A percentile compares a stretch with the other conserved stretches of the same genome.
Evolutionary conservation across 192 early-diverging fungal species (phyloP).

Genomic region (Mortierella claussenii): DNA sequence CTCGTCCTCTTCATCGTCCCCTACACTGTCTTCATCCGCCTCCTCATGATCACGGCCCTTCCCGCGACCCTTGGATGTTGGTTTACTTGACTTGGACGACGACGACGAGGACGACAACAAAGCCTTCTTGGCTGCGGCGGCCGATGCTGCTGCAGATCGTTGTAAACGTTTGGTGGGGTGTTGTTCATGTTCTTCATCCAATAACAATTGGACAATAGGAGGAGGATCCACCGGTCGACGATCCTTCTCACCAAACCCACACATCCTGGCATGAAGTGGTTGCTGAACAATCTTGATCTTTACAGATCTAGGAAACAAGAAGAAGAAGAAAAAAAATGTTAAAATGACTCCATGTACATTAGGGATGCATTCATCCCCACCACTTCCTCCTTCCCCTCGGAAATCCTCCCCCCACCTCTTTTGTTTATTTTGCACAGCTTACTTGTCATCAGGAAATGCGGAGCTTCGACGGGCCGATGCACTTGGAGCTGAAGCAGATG

Average conservation of each 20-base stretch:
- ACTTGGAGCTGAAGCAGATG: no score
- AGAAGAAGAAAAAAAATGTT: conserved; percentile 1
- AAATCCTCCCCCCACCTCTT: no score
- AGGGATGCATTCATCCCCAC: not conserved
- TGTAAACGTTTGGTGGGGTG: conserved; percentile 20
- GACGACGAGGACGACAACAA: conserved; percentile 1
- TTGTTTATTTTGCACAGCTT: no score
- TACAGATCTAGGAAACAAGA: conserved; percentile 62
- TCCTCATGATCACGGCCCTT: conserved; percentile 3
- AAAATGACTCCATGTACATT: not conserved
- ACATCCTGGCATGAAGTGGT: conserved; percentile 81
- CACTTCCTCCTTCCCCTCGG: not conserved
- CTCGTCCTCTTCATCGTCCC: conserved; percentile 9
- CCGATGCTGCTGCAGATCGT: conserved; percentile 30
- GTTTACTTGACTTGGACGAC: conserved; percentile 15
- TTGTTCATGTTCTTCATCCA: conserved; percentile 64
- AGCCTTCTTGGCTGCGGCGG: conserved; percentile 61
- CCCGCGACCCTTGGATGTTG: not conserved
- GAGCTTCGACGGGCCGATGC: no score
- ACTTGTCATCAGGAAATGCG: conserved; percentile 16
- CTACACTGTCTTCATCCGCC: not conserved
- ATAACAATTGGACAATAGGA: conserved; percentile 75
- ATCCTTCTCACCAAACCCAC: conserved; percentile 85
- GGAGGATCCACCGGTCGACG: conserved; percentile 82
- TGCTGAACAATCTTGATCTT: conserved; percentile 76